Percentiles rank a stretch among this genome's conserved stretches.
phyloP scores from a whole-genome alignment of 768 basidiomycete genomes.

The Podaxis pistillaris region DNA sequence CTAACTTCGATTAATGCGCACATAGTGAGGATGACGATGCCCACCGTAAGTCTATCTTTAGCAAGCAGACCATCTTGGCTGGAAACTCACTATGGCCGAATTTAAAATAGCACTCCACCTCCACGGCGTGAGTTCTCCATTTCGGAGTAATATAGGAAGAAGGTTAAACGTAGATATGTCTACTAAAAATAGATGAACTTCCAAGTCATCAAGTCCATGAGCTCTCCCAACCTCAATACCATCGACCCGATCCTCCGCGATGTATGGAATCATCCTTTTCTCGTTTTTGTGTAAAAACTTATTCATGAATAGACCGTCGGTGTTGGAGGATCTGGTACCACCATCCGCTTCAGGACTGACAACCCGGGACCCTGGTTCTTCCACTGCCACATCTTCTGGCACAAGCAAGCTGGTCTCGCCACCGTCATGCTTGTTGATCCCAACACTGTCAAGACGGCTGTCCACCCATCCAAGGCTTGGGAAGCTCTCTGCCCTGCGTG shows the following conservation, averaged over 20 bases:
- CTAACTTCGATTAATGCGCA: not conserved
- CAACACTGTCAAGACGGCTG: conserved; percentile 1
- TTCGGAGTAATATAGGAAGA: not conserved
- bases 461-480: conserved; percentile 15
- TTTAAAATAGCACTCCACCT: conserved; percentile 14
- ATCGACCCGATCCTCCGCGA: conserved; percentile 57
- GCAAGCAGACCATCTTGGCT: not conserved
- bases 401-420: conserved; percentile 18
- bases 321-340: conserved; percentile 19
- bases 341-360: conserved; percentile 23
- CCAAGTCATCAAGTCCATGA: conserved; percentile 28
- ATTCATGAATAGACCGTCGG: conserved; percentile 9
- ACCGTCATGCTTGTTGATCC: conserved; percentile 16
- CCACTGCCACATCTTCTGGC: conserved; percentile 22
- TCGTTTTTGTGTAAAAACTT: not conserved
- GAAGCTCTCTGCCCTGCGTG: conserved; percentile 17
- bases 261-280: conserved; percentile 33
- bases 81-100: not conserved
- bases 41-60: not conserved
- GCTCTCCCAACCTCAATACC: conserved; percentile 35
- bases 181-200: conserved; percentile 2
- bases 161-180: not conserved
- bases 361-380: conserved; percentile 21
- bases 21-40: conserved; percentile 19
- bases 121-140: conserved; percentile 14